Evolutionary conservation across 345 rosid genomes (phyloP).

Genomic region (Citrus trifoliata): DNA sequence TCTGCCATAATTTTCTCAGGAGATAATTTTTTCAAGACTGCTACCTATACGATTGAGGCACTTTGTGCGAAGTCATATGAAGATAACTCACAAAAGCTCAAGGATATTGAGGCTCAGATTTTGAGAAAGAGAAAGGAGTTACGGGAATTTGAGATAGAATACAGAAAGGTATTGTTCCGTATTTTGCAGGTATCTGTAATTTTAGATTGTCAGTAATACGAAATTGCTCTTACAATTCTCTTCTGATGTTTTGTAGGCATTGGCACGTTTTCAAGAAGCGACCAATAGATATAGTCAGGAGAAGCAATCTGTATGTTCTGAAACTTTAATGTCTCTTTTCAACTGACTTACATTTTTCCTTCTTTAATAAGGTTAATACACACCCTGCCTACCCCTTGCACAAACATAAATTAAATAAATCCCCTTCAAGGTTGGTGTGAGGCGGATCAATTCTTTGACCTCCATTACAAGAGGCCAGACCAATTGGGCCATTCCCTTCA

Average conservation of each 20-base stretch:
- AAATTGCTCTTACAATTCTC: slow-evolving; percentile 3
- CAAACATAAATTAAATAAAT: not conserved
- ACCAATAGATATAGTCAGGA: slow-evolving; percentile 86
- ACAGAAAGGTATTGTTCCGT: slow-evolving; percentile 64
- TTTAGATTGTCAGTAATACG: not conserved
- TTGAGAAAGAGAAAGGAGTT: slow-evolving; percentile 86
- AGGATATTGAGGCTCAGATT: slow-evolving; percentile 87
- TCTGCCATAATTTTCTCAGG: slow-evolving; percentile 47
- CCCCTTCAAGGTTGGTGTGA: not conserved
- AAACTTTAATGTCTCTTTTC: slow-evolving; percentile 3
- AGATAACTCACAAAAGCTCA: slow-evolving; percentile 71
- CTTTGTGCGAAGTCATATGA: slow-evolving; percentile 87
- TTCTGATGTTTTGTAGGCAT: slow-evolving; percentile 55
- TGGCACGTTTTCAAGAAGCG: slow-evolving; percentile 95
- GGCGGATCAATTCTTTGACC: not conserved
- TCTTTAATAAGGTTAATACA: not conserved
- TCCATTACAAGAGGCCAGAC: not conserved
- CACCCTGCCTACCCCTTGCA: not conserved
- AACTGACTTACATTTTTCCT: slow-evolving; percentile 2
- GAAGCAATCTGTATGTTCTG: slow-evolving; percentile 75
- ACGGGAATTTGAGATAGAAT: slow-evolving; percentile 93
- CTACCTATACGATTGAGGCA: slow-evolving; percentile 89
- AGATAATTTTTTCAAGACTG: slow-evolving; percentile 96
- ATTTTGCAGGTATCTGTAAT: not conserved
- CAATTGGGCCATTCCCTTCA: not conserved